These are phyloP conservation scores for Xylariomycetidae sp. DNA, from an alignment of 2,329 filamentous ascomycete species.

Conservation along the genomic window DNA sequence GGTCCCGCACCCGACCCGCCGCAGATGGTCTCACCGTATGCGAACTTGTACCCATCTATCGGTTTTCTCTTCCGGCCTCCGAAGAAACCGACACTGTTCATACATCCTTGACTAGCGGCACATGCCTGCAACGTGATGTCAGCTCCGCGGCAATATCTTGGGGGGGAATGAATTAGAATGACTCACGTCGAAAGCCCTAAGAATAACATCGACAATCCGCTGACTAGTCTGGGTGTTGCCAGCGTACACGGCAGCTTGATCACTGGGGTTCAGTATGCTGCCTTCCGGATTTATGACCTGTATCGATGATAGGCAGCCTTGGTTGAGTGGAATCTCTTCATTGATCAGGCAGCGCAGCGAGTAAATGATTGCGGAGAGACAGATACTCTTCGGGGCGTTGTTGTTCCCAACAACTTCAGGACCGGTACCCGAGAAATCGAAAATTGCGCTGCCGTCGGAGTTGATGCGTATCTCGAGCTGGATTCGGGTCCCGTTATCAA, in stretches of 20 bases:
- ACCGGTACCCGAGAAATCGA: constrained; percentile 46
- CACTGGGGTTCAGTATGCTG: constrained; percentile 28
- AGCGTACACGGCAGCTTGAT: constrained; percentile 13
- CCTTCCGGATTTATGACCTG: constrained; percentile 15
- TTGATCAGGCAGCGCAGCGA: constrained; percentile 58
- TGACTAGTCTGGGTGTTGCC: constrained; percentile 15
- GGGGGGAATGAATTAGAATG: too few relatives aligned
- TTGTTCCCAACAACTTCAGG: constrained; percentile 38
- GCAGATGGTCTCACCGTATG: constrained; percentile 74
- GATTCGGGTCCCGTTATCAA: constrained; percentile 56
- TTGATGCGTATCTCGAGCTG: constrained; percentile 46
- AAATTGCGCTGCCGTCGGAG: constrained; percentile 62
- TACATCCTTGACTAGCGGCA: constrained; percentile 70
- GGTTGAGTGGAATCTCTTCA: constrained; percentile 70
- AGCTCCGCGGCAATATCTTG: too few relatives aligned
- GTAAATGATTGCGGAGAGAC: constrained; percentile 24
- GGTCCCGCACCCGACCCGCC: constrained; percentile 63
- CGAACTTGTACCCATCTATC: background rate
- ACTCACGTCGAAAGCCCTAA: constrained; percentile 16
- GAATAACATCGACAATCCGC: constrained; percentile 14
- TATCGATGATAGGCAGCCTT: constrained; percentile 54
- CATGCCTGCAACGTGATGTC: constrained; percentile 24
- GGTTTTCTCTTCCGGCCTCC: constrained; percentile 6
- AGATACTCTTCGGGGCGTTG: constrained; percentile 25
- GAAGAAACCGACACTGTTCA: constrained; percentile 72